A percentile compares a stretch with the other conserved stretches of the same genome.
Evolutionary conservation across 75 land plant genomes (phyloP).

Genomic region (Ceratopteris richardii): DNA sequence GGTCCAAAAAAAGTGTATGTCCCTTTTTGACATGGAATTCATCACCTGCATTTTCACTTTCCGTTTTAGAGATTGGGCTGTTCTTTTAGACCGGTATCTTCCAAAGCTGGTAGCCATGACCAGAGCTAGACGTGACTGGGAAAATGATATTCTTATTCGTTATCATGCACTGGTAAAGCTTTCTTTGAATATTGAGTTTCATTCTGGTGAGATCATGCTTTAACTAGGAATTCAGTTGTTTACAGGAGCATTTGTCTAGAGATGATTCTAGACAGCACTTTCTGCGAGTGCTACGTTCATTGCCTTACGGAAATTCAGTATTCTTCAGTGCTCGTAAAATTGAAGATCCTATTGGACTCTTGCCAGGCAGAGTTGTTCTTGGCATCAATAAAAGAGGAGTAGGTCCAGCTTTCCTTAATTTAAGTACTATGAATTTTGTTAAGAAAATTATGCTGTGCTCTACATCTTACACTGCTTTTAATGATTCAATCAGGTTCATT

Average conservation of each 20-base stretch:
- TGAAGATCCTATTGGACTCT: slow-evolving; percentile 96
- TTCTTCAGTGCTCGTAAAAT: slow-evolving; percentile 93
- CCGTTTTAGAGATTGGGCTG: slow-evolving; percentile 74
- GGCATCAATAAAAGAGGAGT: slow-evolving; percentile 97
- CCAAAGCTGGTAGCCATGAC: slow-evolving; percentile 92
- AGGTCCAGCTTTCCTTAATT: slow-evolving; percentile 16
- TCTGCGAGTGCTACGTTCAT: slow-evolving; percentile 68
- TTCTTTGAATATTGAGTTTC: background rate
- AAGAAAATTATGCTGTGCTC: too few species aligned
- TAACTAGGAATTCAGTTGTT: slow-evolving; percentile 5
- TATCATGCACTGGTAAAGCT: slow-evolving; percentile 62
- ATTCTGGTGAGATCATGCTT: background rate
- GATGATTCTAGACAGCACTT: slow-evolving; percentile 97
- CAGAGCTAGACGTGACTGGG: slow-evolving; percentile 87
- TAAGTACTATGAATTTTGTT: too few species aligned
- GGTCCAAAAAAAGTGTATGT: background rate
- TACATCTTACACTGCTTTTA: slow-evolving; percentile 6
- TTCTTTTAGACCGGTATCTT: slow-evolving; percentile 70
- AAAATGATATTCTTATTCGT: slow-evolving; percentile 67
- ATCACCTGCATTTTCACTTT: too few species aligned
- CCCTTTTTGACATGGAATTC: too few species aligned
- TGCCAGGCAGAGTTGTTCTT: slow-evolving; percentile 77
- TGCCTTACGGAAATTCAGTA: slow-evolving; percentile 94
- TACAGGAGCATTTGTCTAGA: slow-evolving; percentile 71
- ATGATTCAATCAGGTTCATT: slow-evolving; percentile 95